These are phyloP conservation scores for Euryodendron excelsum DNA, from an alignment of 148 eudicot genomes.

Conservation along the genomic window DNA sequence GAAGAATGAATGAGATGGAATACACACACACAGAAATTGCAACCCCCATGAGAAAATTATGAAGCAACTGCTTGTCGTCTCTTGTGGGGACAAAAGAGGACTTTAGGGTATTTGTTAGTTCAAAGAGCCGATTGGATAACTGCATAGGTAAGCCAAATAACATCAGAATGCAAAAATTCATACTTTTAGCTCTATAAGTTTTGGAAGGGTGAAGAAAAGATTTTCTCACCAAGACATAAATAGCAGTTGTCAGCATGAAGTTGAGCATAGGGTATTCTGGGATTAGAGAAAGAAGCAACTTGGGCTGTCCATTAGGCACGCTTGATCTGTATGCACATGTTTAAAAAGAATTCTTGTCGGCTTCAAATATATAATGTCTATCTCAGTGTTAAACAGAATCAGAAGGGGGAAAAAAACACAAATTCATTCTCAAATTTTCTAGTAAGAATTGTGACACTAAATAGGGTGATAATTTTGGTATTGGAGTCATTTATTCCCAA, in stretches of 20 bases:
- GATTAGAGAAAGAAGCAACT: conserved; percentile 84
- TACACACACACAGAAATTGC: conserved; percentile 64
- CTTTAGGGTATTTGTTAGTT: conserved; percentile 79
- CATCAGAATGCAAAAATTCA: background rate
- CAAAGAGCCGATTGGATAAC: conserved; percentile 84
- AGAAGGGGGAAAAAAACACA: background rate
- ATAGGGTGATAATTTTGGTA: background rate
- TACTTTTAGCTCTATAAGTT: background rate
- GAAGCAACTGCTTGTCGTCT: conserved; percentile 69
- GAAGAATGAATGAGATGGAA: conserved; percentile 62
- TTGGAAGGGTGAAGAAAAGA: background rate
- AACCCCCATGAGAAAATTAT: conserved; percentile 76
- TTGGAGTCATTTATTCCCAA: background rate
- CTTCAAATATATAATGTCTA: background rate
- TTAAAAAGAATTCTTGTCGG: background rate
- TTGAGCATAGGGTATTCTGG: conserved; percentile 92
- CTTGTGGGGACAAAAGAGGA: conserved; percentile 75
- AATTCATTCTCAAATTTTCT: background rate
- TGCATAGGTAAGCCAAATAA: conserved; percentile 34
- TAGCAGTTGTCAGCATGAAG: conserved; percentile 91
- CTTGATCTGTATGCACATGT: conserved; percentile 51
- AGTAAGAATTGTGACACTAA: background rate
- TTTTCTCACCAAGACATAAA: conserved; percentile 71
- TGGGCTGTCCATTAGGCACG: conserved; percentile 96
- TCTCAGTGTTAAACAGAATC: background rate